Evolutionary conservation across 345 rosid genomes (phyloP), one percentile per base, ranked within the genome.

Genomic region (Microcos paniculata): DNA sequence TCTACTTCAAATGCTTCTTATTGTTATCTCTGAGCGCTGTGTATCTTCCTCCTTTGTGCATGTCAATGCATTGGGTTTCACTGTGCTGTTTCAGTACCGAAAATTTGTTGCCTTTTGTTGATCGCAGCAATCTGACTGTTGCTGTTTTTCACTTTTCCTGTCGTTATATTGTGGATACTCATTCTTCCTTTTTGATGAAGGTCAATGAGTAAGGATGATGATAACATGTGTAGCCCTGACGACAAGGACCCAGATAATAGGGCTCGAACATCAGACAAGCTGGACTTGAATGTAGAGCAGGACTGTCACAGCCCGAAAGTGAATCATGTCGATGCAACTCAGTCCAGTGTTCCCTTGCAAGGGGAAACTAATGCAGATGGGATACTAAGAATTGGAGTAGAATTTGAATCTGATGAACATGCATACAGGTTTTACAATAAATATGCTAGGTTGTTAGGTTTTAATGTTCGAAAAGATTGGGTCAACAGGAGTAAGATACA

Each of bases 391-490:
- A 73, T 76, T 62, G 82, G 82, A 24, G 35, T 78, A 70, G 82
- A 78, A 64, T 78, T 83, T 68, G 80, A 83, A 61, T 71, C 86
- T 16, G 82, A 83, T 49, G 84, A 83, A 42, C 78, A 83, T 35
- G 80, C 84, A 0, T 84, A 72, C 46, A 68, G 58, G 51, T 84
- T 81, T 69, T 84, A 76, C 43, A 69, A 71, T 49, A 77, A 76
- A 70, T 84, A 84, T 73, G 84, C 82, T 70, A 76, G 77, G 33
- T 21, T 81, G 58, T 62, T 66, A 58, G 87, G 87, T 43, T 84
- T 84, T 69, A 81, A 81, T 21, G 79, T 84, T 53, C 71, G 84
- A 16, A 79, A 81, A 81, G 84, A 84, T 76, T 74, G 80, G 79
- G 73, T 79, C 46, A 81, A 84, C 68, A 79, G 72, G 71, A 81